Percentiles rank a stretch among this genome's conserved stretches.
Conservation (phyloP, 2,329 filamentous ascomycete genomes). For the Fusarium graminum region DNA sequence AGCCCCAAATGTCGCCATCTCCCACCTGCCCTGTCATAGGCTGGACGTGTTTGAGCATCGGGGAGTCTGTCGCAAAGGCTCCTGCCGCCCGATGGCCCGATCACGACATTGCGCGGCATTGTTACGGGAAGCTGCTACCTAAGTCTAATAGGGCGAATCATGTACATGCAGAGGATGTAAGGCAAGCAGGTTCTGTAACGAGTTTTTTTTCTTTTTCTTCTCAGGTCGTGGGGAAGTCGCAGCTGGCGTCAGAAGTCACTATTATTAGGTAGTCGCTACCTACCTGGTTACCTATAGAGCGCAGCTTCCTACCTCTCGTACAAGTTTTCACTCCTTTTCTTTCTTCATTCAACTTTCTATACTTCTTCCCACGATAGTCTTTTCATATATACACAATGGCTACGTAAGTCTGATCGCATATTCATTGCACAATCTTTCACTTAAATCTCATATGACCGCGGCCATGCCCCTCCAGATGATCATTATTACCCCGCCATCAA, state of each 20-base stretch:
- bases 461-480: slow-evolving; percentile 16
- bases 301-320: slow-evolving; percentile 6
- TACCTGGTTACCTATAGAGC: background rate
- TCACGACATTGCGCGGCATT: slow-evolving; percentile 37
- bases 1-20: slow-evolving; percentile 44
- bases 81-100: slow-evolving; percentile 41
- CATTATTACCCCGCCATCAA: slow-evolving; percentile 35
- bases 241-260: slow-evolving; percentile 13
- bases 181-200: slow-evolving; percentile 2
- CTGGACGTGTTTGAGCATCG: slow-evolving; percentile 16
- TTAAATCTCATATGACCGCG: slow-evolving; percentile 2
- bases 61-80: slow-evolving; percentile 33
- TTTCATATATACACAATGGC: slow-evolving; percentile 48
- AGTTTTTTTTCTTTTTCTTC: slow-evolving; percentile 27
- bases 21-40: slow-evolving; percentile 26
- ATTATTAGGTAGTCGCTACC: slow-evolving; percentile 14
- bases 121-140: slow-evolving; percentile 19
- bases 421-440: background rate
- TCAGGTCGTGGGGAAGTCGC: slow-evolving; percentile 16
- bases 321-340: slow-evolving; percentile 5
- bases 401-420: slow-evolving; percentile 49
- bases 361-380: slow-evolving; percentile 5
- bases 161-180: slow-evolving; percentile 3
- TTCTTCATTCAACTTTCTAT: slow-evolving; percentile 12
- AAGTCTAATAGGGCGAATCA: slow-evolving; percentile 13